Conservation (phyloP, 73 alveolate species). For the Tetrahymena elliotti region DNA sequence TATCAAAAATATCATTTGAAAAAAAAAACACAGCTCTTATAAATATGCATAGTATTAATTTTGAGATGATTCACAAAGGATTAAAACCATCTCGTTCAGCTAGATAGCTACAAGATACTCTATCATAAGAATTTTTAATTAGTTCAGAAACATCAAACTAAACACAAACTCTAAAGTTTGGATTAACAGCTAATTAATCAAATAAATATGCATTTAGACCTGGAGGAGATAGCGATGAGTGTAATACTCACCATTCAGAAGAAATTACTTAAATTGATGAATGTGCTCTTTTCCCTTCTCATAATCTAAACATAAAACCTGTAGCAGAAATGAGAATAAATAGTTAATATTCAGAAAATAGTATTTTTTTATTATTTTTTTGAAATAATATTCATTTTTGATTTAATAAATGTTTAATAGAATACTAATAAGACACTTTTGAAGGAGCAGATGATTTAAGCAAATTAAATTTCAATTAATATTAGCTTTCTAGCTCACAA, state of each 20-base stretch:
- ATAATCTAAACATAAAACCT: neutral
- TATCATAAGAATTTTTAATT: neutral
- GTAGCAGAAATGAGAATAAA: neutral
- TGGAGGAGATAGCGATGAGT: neutral
- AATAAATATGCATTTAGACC: neutral
- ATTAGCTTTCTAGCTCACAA: neutral
- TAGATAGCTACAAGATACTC: neutral
- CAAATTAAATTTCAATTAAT: neutral
- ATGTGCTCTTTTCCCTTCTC: neutral
- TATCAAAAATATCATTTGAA: neutral
- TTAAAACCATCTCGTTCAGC: neutral
- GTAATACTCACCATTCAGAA: neutral
- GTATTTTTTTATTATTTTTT: neutral
- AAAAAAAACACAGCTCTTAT: neutral
- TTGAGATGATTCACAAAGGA: neutral
- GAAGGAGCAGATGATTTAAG: neutral
- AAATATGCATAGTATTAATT: neutral
- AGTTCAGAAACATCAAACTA: neutral
- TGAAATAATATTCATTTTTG: neutral
- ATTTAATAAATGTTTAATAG: neutral
- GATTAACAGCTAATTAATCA: neutral
- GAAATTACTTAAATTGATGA: neutral
- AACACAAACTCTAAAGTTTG: neutral
- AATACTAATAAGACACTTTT: neutral
- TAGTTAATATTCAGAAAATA: neutral